Conservation (phyloP, 1,284 basidiomycete species). For the Leccinum ponderosum region DNA sequence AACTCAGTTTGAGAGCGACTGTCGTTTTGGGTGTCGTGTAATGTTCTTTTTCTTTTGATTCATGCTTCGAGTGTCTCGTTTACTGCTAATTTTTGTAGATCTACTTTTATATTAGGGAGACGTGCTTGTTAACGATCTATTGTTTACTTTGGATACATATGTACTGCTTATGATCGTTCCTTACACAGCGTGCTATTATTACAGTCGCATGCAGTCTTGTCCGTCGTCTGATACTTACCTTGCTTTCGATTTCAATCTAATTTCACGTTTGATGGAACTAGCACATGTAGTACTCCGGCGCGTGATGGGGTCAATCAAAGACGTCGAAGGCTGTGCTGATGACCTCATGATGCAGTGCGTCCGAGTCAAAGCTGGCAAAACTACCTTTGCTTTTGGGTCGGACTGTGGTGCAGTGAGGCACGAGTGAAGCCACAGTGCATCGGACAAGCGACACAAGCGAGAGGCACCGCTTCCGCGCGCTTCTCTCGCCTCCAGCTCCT, state of each 20-base stretch:
- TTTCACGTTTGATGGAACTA: neutral
- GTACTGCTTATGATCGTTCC: neutral
- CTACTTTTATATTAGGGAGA: neutral
- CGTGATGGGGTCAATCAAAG: too few species aligned
- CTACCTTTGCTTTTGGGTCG: too few species aligned
- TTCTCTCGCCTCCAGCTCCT: too few species aligned
- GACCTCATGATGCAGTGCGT: too few species aligned
- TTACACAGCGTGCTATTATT: neutral
- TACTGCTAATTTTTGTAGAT: neutral
- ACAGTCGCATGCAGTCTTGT: neutral
- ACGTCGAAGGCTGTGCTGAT: too few species aligned
- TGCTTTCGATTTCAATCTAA: neutral
- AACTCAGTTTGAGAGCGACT: slow-evolving; percentile 71
- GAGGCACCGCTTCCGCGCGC: too few species aligned
- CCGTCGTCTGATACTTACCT: neutral
- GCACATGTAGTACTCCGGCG: too few species aligned
- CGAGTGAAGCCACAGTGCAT: too few species aligned
- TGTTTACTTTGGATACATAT: slow-evolving; percentile 2
- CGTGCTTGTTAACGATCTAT: neutral
- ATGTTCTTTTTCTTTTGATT: neutral
- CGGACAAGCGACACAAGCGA: too few species aligned
- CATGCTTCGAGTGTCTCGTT: slow-evolving; percentile 5
- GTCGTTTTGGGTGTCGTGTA: slow-evolving; percentile 74
- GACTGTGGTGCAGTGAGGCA: too few species aligned
- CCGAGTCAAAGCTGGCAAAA: too few species aligned